Base-by-base conservation (phyloP, 2,329 filamentous ascomycete species). In the Sporothrix dimorphospora region DNA sequence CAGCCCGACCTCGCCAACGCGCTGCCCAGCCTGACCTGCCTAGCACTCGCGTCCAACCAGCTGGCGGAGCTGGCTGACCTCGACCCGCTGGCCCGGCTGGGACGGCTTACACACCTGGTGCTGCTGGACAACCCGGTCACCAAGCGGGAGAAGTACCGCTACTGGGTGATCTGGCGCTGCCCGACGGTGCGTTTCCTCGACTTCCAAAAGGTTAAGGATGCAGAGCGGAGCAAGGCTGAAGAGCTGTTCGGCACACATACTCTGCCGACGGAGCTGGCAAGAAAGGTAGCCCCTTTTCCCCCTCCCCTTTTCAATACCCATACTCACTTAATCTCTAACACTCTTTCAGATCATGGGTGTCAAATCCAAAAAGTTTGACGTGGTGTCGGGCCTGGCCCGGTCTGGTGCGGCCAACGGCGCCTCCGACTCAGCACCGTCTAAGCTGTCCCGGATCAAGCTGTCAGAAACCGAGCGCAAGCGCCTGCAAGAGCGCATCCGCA, bases 61-160 rank as follows among this genome's bases (percentile, higher is more conserved):
- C 80, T 99, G 75, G 83, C 84, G 45, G 94, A 98, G 85, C 85
- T 99, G 78, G 92, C 92, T 63, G 96, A 99, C 80, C 80, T 98
- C 73, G 94, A 98, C 78, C 87, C 91, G n/a, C 83, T 99, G 76
- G 87, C 85, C 38, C 85, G 85, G 24, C 91, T 97, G 78, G 79
- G 84, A 72, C 86, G 87, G 72, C 82, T 99, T 81, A 94, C 91
- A 72, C 94, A 97, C 82, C 81, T 99, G 77, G 90, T 92, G 51
- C 80, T 98, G 79, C 80, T 92, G 71, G 94, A 97, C 74, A 98
- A 98, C 80, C 95, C 96, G 0, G 92, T 98, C 8, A 90, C 92
- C 30, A 92, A 92, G 84, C 97, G 95, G 83, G 94, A 98, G 94
- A 85, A 98, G 82, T 99, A 98, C 83, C 91, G 96, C 70, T 91